Evolutionary conservation across 768 basidiomycete genomes (phyloP), one percentile per base, ranked within the genome.

Genomic region (Suillus cothurnatus): DNA sequence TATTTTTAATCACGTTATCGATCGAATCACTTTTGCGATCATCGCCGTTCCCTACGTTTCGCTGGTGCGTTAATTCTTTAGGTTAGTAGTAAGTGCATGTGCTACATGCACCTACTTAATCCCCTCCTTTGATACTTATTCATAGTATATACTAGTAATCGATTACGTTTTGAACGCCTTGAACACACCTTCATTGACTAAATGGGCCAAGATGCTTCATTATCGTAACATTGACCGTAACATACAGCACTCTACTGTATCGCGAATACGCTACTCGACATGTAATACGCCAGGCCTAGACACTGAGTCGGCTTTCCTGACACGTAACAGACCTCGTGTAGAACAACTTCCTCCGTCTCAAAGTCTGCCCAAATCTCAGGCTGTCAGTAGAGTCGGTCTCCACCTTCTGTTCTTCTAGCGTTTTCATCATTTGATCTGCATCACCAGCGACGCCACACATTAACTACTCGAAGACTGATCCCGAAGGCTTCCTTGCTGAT

Each of bases 301-400:
- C 7, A n/a, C 32, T 2, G 34, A 34, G 34, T 34, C 4, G 34
- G 34, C 2, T 1, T 28, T 53, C 4, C 19, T 34, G 32, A 34
- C 53, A 55, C 53, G 53, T 55, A 55, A 55, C 6, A 34, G 31
- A 12, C 32, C 53, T 55, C 53, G 53, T 55, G 53, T 32, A 12
- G 31, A n/a, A 9, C 28, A 21, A 32, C 21, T 32, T 6, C 12
- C 12, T 21, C 53, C 53, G 53, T 12, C 53, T 55, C 53, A 55
- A 55, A 55, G 21, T 60, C 49, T 61, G 49, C 64, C 56, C 63
- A 61, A 62, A 49, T 19, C 11, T n/a, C 7, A 12, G n/a, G 4
- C 15, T 4, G 43, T 43, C n/a, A 47, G 23, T 49, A 32, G 19
- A n/a, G 17, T 45, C 11, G 64, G 26, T n/a, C 28, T 39, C 65